These are phyloP conservation scores for Cinnamomum micranthum DNA, from an alignment of 164 flowering plant genomes.

Conservation along the genomic window DNA sequence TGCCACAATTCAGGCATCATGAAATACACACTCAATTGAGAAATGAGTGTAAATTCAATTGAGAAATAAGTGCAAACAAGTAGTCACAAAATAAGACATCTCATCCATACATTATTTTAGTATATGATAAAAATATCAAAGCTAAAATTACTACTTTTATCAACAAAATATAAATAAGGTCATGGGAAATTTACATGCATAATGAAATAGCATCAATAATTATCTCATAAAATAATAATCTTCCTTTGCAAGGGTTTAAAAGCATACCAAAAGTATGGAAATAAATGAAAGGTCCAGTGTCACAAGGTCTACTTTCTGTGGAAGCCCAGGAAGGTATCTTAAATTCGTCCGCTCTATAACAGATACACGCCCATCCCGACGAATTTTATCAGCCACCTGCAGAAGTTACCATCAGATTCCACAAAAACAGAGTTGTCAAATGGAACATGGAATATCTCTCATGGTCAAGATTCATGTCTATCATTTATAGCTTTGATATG, in stretches of 20 bases:
- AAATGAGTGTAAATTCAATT: neutral
- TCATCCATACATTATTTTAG: neutral
- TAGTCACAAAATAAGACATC: neutral
- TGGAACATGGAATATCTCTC: no score
- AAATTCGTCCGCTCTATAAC: constrained; percentile 89
- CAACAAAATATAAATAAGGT: neutral
- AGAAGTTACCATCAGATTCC: neutral
- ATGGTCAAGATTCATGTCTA: no score
- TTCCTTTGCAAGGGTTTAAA: neutral
- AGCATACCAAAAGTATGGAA: constrained; percentile 83
- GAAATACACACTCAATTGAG: no score
- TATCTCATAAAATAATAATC: neutral
- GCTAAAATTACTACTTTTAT: neutral
- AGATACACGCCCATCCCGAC: constrained; percentile 71
- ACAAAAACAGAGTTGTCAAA: no score
- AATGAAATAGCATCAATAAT: neutral
- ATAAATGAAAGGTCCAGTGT: constrained; percentile 96
- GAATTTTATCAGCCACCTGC: constrained; percentile 93
- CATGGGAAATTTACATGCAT: neutral
- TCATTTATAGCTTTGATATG: no score
- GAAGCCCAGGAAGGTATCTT: constrained; percentile 83
- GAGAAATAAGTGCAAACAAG: neutral
- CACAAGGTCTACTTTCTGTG: constrained; percentile 94
- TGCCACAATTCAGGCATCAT: no score
- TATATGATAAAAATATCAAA: neutral